Percentiles rank a stretch among this genome's conserved stretches.
Conservation (phyloP, 495 filamentous ascomycete species). For the Opeltia flavorubescens region DNA sequence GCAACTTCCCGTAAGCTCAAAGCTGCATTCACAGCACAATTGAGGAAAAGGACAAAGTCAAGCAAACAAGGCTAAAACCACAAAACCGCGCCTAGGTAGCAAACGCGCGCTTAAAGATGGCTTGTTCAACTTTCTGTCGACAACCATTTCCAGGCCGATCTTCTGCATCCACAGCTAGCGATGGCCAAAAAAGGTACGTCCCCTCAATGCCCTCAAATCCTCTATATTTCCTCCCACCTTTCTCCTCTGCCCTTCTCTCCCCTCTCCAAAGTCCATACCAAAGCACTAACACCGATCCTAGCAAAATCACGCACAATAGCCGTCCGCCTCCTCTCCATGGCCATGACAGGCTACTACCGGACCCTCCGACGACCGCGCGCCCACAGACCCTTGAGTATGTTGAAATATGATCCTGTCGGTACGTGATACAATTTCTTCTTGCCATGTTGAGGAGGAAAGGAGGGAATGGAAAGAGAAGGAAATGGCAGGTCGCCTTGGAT, state of each 20-base stretch:
- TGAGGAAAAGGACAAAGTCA: no score
- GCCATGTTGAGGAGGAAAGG: not conserved
- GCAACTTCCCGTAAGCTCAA: no score
- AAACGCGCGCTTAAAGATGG: no score
- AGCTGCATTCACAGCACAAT: no score
- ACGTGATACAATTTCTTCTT: constrained; percentile 36
- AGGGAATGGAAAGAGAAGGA: not conserved
- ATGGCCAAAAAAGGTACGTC: constrained; percentile 16
- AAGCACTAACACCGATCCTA: constrained; percentile 26
- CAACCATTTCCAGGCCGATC: not conserved
- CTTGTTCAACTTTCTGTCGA: not conserved
- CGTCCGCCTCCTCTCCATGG: constrained; percentile 96
- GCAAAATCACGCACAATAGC: constrained; percentile 84
- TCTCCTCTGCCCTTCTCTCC: not conserved
- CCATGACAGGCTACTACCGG: constrained; percentile 93
- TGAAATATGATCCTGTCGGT: constrained; percentile 98
- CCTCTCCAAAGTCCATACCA: not conserved
- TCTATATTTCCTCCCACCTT: not conserved
- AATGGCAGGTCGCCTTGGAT: not conserved
- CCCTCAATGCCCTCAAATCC: not conserved
- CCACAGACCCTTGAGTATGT: constrained; percentile 78
- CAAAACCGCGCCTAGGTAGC: no score
- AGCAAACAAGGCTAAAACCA: no score
- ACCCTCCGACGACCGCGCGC: constrained; percentile 71
- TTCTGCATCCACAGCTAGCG: not conserved